Base-by-base conservation (phyloP, 495 filamentous ascomycete species). In the Eremomyces bilateralis region DNA sequence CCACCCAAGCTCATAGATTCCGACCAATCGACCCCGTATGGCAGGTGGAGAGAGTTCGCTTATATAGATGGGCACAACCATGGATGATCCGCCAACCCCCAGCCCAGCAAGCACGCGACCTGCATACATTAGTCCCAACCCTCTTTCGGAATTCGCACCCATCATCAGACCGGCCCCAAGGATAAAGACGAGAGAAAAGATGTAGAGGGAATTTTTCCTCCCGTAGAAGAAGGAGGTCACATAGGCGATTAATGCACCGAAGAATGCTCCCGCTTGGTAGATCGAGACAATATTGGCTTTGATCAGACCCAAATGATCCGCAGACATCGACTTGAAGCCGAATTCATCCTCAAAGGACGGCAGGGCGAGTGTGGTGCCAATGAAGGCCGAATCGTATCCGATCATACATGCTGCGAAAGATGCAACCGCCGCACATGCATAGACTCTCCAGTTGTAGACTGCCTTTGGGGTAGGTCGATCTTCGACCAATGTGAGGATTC, bases 391-490 rank as follows among this genome's bases (percentile, higher is more conserved):
- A 42, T 75, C 72, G 47, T 76, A 79, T 22, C 75, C 73, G 43
- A 74, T 77, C 66, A 69, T 76, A 40, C 70, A 72, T 41, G 73
- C 67, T 41, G 71, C 73, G 41, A 73, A 76, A 24, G 69, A 71
- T 20, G 73, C 72, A 24, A 76, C 57, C 19, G 58, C 53, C 3
- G 72, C 70, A 30, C 62, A 67, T 15, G 56, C 49, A 42, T 75
- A 80, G 30, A 80, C 63, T 24, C 71, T 58, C 73, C 73, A 80
- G 57, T 80, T 80, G 64, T 79, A 80, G 43, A 80, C 75, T 29
- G 60, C 56, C 36, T 56, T 53, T 4, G 70, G 69, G 42, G 72
- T 75, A 20, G 69, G 67, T 48, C 68, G 53, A 47, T 78, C 72
- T 51, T 78, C 71, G 34, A 67, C 62, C 31, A 73, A 52, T 15